Base-by-base conservation (phyloP, 2,329 filamentous ascomycete species). In the Boeremia exigua region DNA sequence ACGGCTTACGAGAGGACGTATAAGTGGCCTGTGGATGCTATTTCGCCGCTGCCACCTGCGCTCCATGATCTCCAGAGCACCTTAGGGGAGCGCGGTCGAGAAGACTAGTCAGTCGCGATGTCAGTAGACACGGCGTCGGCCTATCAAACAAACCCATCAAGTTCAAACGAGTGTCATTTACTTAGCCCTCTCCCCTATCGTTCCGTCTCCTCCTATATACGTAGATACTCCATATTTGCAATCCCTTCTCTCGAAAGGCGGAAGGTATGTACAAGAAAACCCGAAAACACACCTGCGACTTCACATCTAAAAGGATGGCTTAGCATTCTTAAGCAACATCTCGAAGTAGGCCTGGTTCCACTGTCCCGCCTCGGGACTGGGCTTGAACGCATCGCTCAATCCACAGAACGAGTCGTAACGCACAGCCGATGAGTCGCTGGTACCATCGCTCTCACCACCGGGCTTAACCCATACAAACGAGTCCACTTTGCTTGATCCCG, bases 391-490 rank as follows among this genome's bases (percentile, higher is more conserved):
- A 65, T 85, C 82, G 0, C 76, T 64, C 29, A 80, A 76, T 8
- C 85, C 85, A 60, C 86, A 88, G 76, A 82, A 80, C 40, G 74
- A 74, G 69, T 86, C 84, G 65, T 84, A 87, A 28, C 82, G 80
- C 29, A 73, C 68, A 4, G 85, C 80, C 17, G 51, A 55, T 2
- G 67, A 56, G 51, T 78, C 69, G 30, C 65, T 72, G 0, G 81
- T 83, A 54, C 81, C 81, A 61, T 83, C 81, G 17, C 76, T 78
- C 70, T 84, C 81, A 50, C 81, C 81, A 63, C 87, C 87, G 5
- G 87, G 87, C 81, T 90, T 90, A 65, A 89, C 78, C 87, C 87
- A 90, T 56, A 89, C 87, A 61, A 89, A 88, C 28, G 86, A 83
- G 71, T 90, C 88, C 19, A 82, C 79, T 23, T 86, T 76, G 1